Evolutionary conservation across 352 stramenopile species (phyloP), one percentile per base, ranked within the genome.

Genomic region (Ophiocytium majus): DNA sequence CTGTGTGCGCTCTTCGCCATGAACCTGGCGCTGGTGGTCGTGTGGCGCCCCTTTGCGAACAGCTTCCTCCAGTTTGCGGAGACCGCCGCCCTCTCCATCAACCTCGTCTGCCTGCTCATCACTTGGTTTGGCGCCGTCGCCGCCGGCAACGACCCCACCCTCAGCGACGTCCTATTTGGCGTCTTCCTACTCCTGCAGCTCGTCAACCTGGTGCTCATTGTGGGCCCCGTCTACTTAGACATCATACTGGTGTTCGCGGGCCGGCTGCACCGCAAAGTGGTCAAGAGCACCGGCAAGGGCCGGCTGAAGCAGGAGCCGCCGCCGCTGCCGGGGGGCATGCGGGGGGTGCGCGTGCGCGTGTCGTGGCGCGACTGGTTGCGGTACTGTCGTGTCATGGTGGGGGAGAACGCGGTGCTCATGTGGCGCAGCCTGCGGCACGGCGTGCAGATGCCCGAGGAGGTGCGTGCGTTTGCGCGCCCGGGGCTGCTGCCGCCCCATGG

Each of bases 61-160:
- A 78, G 5, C 32, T 78, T 78, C 66, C 32, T 78, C 32, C 66
- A 78, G 32, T 5, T 78, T 17, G 66, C 66, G 32, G 66, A 78
- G 66, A 78, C 66, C 32, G 32, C 32, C 5, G 17, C 17, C 5
- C 35, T 78, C 32, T 14, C 32, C 32, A 78, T 78, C 66, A 78
- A 78, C 35, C 35, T 43, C 32, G 35, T 14, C 5, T 78, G 66
- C 35, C 35, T 78, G 35, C 66, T 78, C 32, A 35, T 78, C 66
- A 78, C 35, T 5, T 78, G 66, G 66, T 43, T 78, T 14, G 43
- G 43, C 43, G 66, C 66, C 32, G 32, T 17, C 35, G 32, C 35
- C 5, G 35, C 32, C 5, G 5, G 14, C 35, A 14, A 78, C 14
- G 35, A 78, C 66, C 66, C 66, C 66, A 78, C 66, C 5, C 66